Evolutionary conservation across 495 filamentous ascomycete genomes (phyloP), one percentile per base, ranked within the genome.

Genomic region (Astrocystis sublimbata): DNA sequence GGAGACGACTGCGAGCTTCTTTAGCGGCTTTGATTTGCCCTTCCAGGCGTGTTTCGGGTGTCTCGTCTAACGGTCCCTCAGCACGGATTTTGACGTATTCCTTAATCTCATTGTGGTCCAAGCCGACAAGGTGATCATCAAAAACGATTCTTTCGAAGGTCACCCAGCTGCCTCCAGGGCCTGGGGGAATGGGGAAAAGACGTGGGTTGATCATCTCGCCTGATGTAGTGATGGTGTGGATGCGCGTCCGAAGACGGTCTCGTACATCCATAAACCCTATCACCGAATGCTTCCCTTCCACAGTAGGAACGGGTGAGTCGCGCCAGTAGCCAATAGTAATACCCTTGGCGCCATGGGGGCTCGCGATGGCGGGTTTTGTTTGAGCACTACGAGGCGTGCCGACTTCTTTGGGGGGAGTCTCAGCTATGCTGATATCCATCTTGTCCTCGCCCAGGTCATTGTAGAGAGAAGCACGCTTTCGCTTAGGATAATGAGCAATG

Each of bases 161-260:
- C 21, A 83, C 79, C 82, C 81, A 84, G 63, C 80, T 82, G 45
- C 81, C 81, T 23, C 82, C 82, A 13, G 81, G 79, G 8, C 81
- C 81, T 6, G 77, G 75, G 2, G 81, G 80, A 46, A 81, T 65
- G 24, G 78, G 79, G 38, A 73, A 80, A 1, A 72, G 43, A 33
- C 72, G 71, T 42, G 61, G 55, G 35, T 77, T 73, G 36, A 84
- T 70, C 24, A 64, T 63, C 10, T 74, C 71, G 19, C 79, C 79
- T 13, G 68, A 62, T 33, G 76, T 68, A 36, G 72, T 75, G 2
- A 68, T 72, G 0, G 65, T 63, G 62, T 79, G 76, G 41, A 83
- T 80, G 4, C 80, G 75, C 7, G 82, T 84, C 3, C 82, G 78
- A 9, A 85, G 74, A 13, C 81, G 77, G 31, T 84, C 81, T 30